phyloP scores from a whole-genome alignment of 2,329 filamentous ascomycete genomes.

The Fonsecaea pedrosoi region DNA sequence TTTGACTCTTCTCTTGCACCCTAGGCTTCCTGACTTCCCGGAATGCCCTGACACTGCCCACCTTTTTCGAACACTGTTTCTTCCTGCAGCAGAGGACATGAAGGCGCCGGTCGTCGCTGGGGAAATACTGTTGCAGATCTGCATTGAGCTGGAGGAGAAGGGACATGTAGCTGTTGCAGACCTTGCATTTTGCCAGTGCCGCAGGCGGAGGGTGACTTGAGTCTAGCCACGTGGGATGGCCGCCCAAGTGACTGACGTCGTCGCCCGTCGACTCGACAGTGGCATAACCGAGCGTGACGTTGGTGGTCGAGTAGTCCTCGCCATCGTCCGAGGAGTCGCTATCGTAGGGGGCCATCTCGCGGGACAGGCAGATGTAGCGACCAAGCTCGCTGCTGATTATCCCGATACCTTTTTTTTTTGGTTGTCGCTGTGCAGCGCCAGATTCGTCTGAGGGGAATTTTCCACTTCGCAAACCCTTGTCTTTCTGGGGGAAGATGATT shows the following conservation, averaged over 20 bases:
- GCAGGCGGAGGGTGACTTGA: conserved; percentile 73
- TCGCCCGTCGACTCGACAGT: conserved; percentile 81
- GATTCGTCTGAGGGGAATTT: neutral
- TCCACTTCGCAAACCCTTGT: neutral
- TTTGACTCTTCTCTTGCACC: conserved; percentile 28
- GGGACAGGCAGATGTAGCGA: neutral
- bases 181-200: conserved; percentile 80
- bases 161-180: conserved; percentile 82
- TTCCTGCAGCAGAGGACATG: conserved; percentile 84
- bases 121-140: conserved; percentile 84
- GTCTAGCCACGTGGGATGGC: conserved; percentile 84
- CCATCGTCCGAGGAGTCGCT: conserved; percentile 77
- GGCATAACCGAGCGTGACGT: conserved; percentile 88
- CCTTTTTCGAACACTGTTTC: conserved; percentile 79
- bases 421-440: neutral
- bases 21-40: conserved; percentile 66
- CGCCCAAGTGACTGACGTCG: conserved; percentile 84
- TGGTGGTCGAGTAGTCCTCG: conserved; percentile 67
- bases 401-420: neutral
- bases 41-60: conserved; percentile 79
- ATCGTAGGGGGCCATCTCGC: conserved; percentile 76
- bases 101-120: conserved; percentile 82
- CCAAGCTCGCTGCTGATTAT: neutral
- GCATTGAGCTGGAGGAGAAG: conserved; percentile 90
- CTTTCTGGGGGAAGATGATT: neutral